Evolutionary conservation across 106 monocot genomes (phyloP).

Genomic region (Vanilla planifolia): DNA sequence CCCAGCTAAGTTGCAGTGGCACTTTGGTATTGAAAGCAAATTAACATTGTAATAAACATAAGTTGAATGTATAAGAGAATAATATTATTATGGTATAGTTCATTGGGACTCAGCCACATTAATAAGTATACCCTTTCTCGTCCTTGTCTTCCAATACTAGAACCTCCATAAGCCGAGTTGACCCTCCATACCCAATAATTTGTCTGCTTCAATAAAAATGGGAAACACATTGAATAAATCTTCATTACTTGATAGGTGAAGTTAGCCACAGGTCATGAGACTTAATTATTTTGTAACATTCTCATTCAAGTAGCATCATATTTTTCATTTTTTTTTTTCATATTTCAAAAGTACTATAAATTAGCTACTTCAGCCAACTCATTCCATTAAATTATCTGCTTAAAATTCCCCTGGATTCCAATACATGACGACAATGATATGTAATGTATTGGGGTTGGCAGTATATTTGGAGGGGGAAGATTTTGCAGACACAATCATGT

Average conservation of each 20-base stretch:
- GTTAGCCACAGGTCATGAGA: background rate
- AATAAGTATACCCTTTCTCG: conserved; percentile 69
- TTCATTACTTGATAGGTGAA: conserved; percentile 9
- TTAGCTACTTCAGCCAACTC: too few species aligned
- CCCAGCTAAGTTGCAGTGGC: background rate
- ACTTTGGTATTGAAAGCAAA: background rate
- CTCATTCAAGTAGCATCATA: background rate
- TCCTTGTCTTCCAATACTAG: conserved; percentile 32
- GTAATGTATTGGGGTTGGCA: too few species aligned
- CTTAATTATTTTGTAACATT: background rate
- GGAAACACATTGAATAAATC: conserved; percentile 16
- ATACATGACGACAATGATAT: background rate
- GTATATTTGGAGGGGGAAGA: too few species aligned
- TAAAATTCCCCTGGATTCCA: background rate
- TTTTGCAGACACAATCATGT: too few species aligned
- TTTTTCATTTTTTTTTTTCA: background rate
- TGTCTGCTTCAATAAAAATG: conserved; percentile 50
- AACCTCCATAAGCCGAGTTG: conserved; percentile 43
- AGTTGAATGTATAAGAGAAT: background rate
- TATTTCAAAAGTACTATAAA: too few species aligned
- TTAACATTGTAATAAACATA: background rate
- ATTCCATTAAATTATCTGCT: background rate
- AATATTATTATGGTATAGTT: background rate
- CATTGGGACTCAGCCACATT: conserved; percentile 5
- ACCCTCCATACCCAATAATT: conserved; percentile 96